A percentile compares a stretch with the other conserved stretches of the same genome.
Evolutionary conservation across 2,329 filamentous ascomycete genomes (phyloP).

Genomic region (Canariomyces notabilis): DNA sequence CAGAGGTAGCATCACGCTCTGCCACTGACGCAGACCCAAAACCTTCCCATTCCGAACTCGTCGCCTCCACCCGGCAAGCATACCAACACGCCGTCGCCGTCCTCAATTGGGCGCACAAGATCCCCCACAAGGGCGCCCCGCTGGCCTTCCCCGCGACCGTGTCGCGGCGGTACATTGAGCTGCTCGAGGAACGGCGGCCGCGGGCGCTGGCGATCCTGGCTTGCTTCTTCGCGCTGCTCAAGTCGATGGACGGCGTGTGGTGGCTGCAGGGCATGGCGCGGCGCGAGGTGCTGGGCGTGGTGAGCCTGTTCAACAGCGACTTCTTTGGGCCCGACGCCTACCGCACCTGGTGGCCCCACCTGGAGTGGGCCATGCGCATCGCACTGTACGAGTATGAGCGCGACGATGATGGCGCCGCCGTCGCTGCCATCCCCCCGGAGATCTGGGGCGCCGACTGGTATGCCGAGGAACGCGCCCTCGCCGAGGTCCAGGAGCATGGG

Average conservation of each 20-base stretch:
- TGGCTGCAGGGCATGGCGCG: constrained; percentile 65
- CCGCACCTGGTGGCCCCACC: constrained; percentile 53
- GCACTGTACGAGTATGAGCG: constrained; percentile 48
- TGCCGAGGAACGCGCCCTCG: constrained; percentile 36
- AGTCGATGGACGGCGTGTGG: constrained; percentile 59
- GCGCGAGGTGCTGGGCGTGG: constrained; percentile 60
- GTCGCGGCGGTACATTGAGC: constrained; percentile 55
- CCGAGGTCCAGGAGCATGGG: constrained; percentile 26
- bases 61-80: constrained; percentile 43
- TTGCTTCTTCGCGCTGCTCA: constrained; percentile 62
- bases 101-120: constrained; percentile 61
- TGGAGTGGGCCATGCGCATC: constrained; percentile 57
- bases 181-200: constrained; percentile 54
- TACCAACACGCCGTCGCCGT: constrained; percentile 62
- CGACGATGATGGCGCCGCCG: constrained; percentile 31
- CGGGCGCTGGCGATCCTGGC: constrained; percentile 60
- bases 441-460: constrained; percentile 53
- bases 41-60: constrained; percentile 18
- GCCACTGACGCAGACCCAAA: constrained; percentile 1
- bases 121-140: constrained; percentile 52
- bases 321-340: constrained; percentile 38
- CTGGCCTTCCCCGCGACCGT: constrained; percentile 62
- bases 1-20: too few relatives aligned
- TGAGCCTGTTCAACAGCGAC: constrained; percentile 53
- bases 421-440: constrained; percentile 47